phyloP scores from a whole-genome alignment of 1,284 basidiomycete genomes.

The Cutaneotrichosporon curvatum region DNA sequence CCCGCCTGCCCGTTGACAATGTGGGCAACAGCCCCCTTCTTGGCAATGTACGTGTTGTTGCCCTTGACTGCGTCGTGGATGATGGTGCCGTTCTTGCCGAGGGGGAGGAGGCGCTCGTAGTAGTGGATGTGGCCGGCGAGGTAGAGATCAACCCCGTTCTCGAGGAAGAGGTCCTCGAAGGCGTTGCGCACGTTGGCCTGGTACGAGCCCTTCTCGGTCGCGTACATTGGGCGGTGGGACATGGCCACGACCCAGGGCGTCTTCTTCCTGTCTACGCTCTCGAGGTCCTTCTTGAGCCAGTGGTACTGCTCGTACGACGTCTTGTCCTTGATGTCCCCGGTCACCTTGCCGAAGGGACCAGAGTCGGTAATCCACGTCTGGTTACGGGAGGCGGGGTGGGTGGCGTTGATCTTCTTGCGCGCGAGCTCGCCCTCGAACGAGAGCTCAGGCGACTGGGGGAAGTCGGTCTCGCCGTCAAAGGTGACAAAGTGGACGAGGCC shows the following conservation, averaged over 20 bases:
- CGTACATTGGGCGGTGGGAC: constrained; percentile 35
- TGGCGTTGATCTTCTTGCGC: constrained; percentile 16
- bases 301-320: constrained; percentile 23
- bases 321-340: constrained; percentile 18
- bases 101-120: constrained; percentile 38
- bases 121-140: constrained; percentile 43
- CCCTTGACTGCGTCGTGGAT: constrained; percentile 24
- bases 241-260: constrained; percentile 44
- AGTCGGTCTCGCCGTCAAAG: constrained; percentile 24
- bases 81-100: constrained; percentile 28
- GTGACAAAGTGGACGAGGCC: constrained; percentile 25
- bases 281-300: constrained; percentile 31
- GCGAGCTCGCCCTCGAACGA: constrained; percentile 23
- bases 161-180: constrained; percentile 38
- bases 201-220: constrained; percentile 25
- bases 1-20: constrained; percentile 40
- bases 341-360: constrained; percentile 12
- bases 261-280: constrained; percentile 35
- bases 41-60: constrained; percentile 28
- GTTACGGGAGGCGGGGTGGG: constrained; percentile 7
- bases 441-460: constrained; percentile 19
- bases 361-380: constrained; percentile 10
- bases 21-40: constrained; percentile 18
- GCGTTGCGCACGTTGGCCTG: constrained; percentile 32
- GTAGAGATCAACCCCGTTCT: constrained; percentile 42